Conservation (phyloP, 2,329 filamentous ascomycete genomes). For the Parascedosporium putredinis region DNA sequence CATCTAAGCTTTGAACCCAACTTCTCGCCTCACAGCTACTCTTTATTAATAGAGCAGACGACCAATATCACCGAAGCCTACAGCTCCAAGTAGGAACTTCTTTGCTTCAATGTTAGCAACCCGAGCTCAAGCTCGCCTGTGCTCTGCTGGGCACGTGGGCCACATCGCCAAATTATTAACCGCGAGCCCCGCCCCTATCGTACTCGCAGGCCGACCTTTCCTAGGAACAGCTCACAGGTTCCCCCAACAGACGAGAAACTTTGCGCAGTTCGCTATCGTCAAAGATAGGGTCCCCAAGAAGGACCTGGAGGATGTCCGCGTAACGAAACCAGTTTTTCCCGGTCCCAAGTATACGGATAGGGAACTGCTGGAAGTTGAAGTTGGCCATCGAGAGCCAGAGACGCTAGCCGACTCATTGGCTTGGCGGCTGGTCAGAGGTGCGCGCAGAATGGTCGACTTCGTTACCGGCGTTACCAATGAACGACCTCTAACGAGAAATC, state of each 20-base stretch:
- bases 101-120: conserved; percentile 9
- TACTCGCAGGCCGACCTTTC: background rate
- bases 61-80: too few species aligned
- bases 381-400: conserved; percentile 66
- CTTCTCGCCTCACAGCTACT: background rate
- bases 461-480: conserved; percentile 56
- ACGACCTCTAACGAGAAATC: conserved; percentile 64
- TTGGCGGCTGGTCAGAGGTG: conserved; percentile 62
- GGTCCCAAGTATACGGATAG: conserved; percentile 66
- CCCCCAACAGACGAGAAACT: conserved; percentile 17
- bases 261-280: conserved; percentile 40
- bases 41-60: too few species aligned
- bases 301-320: conserved; percentile 50
- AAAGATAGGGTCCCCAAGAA: conserved; percentile 39
- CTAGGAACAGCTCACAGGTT: background rate
- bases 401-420: conserved; percentile 70
- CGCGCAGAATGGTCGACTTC: conserved; percentile 71
- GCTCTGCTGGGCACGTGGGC: conserved; percentile 4
- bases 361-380: conserved; percentile 64
- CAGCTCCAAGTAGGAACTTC: too few species aligned
- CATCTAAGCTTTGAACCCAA: background rate
- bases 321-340: conserved; percentile 56
- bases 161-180: background rate
- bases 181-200: background rate
- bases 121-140: conserved; percentile 6